phyloP scores from a whole-genome alignment of 2,329 filamentous ascomycete species.

The Rutstroemia sp. region DNA sequence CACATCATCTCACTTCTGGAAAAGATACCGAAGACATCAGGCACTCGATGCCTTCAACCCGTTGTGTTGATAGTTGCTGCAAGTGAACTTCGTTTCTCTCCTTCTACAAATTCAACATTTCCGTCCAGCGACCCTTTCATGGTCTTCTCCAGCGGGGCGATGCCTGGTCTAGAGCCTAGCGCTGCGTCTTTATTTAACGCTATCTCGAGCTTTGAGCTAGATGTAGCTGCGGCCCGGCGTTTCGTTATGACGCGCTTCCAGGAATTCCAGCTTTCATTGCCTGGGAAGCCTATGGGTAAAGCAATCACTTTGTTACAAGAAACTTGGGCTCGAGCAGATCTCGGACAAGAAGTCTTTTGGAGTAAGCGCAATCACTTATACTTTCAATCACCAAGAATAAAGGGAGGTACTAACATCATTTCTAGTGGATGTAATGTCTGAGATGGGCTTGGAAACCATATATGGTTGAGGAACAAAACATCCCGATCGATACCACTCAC shows the following conservation, averaged over 20 bases:
- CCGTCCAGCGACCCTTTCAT: constrained; percentile 1
- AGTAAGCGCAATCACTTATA: constrained; percentile 2
- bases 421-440: constrained; percentile 5
- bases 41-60: constrained; percentile 25
- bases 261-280: constrained; percentile 22
- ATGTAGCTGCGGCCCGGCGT: constrained; percentile 21
- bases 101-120: not conserved
- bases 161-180: constrained; percentile 1
- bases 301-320: constrained; percentile 22
- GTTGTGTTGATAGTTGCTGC: constrained; percentile 23
- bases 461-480: not conserved
- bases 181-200: constrained; percentile 13
- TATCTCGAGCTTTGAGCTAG: constrained; percentile 22
- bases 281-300: constrained; percentile 23
- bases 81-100: constrained; percentile 21
- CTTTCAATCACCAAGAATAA: not conserved
- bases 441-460: constrained; percentile 3
- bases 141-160: too few species aligned
- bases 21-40: constrained; percentile 19
- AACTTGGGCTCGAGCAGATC: constrained; percentile 22
- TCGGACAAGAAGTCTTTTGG: constrained; percentile 22
- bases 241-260: constrained; percentile 23
- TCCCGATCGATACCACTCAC: too few species aligned
- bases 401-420: not conserved
- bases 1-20: constrained; percentile 24